Evolutionary conservation across 2,329 filamentous ascomycete species (phyloP).

Genomic region (Trichophyton schoenleinii): DNA sequence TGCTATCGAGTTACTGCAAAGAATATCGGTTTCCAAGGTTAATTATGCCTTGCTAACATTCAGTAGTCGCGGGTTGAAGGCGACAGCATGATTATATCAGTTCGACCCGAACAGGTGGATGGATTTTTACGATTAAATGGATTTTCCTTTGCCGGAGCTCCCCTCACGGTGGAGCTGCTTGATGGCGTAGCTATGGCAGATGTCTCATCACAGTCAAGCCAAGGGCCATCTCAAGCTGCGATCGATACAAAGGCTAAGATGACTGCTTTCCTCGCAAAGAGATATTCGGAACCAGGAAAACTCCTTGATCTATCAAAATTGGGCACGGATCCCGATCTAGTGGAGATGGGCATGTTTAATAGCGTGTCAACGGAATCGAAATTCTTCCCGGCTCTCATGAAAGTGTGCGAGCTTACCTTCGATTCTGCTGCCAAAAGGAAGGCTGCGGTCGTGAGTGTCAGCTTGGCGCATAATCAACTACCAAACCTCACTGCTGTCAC

Average conservation of each 20-base stretch:
- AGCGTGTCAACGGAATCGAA: conserved; percentile 62
- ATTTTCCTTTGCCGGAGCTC: conserved; percentile 54
- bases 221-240: conserved; percentile 34
- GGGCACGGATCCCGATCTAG: conserved; percentile 57
- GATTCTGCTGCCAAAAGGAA: conserved; percentile 58
- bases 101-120: conserved; percentile 51
- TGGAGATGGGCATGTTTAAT: conserved; percentile 63
- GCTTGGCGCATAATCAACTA: conserved; percentile 68
- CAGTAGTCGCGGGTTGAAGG: conserved; percentile 57
- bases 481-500: conserved; percentile 60
- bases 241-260: conserved; percentile 56
- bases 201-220: conserved; percentile 5
- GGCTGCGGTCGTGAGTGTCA: conserved; percentile 69
- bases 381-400: conserved; percentile 86
- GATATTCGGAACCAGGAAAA: conserved; percentile 61
- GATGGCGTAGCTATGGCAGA: conserved; percentile 17
- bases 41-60: conserved; percentile 52
- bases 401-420: conserved; percentile 67
- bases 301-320: conserved; percentile 73
- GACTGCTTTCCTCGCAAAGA: conserved; percentile 55
- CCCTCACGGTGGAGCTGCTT: conserved; percentile 39
- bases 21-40: conserved; percentile 25
- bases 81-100: conserved; percentile 56
- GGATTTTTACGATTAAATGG: conserved; percentile 56
- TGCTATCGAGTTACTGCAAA: conserved; percentile 27